Base-by-base conservation (phyloP, 495 filamentous ascomycete genomes). In the Letharia columbiana region DNA sequence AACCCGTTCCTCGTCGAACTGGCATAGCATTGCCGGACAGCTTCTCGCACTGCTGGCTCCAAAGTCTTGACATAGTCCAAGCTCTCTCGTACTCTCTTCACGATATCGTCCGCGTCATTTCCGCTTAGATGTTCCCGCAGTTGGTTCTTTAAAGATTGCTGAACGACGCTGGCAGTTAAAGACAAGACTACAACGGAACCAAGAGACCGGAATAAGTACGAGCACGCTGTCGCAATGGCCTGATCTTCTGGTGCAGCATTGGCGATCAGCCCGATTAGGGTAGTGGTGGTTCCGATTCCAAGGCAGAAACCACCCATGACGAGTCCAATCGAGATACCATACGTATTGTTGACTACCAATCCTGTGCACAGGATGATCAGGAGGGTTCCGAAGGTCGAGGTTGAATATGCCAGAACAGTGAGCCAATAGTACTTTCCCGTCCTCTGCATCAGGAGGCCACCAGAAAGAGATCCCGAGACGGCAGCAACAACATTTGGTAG, bases 201-300 rank as follows among this genome's bases (percentile, higher is more conserved):
- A 13, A 95, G 78, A 7, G 88, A 87, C 6, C 91, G 86, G 80
- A 96, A 96, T 3, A 95, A 83, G 73, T 95, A 96, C 2, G 86
- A 90, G 73, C 89, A 92, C 3, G 91, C 91, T 17, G 90, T 92
- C 4, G 87, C 87, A 4, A 95, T 82, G 1, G 91, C 91, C 66
- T 90, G 86, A 68, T 94, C 90, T 49, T 83, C 80, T 0, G 76
- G 79, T 11, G 81, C 75, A 0, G 87, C 82, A 69, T 92, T 92
- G 41, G 89, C 85, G 69, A 95, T 87, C 69, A 82, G 64, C 42
- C 75, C 77, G 47, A 81, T 73, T 63, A 95, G 79, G 1, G 89
- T 86, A 0, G 86, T 86, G 1, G 91, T 92, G 15, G 91, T 84
- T 13, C 86, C 89, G 67, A 84, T 81, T 28, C 87, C 88, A 71